phyloP scores from a whole-genome alignment of 2,329 filamentous ascomycete genomes.

The Talaromyces sp. region DNA sequence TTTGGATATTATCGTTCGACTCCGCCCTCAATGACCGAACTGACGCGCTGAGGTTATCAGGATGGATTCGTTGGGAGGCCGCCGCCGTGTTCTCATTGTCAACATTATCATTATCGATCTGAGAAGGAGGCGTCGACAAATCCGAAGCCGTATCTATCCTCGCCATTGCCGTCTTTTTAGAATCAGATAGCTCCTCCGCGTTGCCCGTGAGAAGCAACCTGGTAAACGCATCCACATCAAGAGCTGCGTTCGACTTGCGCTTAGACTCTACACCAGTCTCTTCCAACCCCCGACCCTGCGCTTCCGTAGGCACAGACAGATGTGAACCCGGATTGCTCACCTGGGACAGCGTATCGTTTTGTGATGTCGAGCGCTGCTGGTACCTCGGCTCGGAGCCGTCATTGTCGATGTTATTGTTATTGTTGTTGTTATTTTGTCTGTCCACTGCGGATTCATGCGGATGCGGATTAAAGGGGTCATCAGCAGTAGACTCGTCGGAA shows the following conservation, averaged over 20 bases:
- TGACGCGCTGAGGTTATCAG: constrained; percentile 26
- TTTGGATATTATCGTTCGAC: constrained; percentile 39
- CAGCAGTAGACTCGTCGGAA: constrained; percentile 26
- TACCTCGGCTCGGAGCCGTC: background rate
- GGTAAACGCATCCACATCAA: constrained; percentile 76
- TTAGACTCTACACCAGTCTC: background rate
- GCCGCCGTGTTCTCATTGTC: background rate
- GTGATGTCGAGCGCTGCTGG: background rate
- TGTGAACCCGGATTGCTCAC: background rate
- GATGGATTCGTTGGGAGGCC: background rate
- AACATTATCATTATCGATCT: background rate
- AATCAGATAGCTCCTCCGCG: constrained; percentile 25
- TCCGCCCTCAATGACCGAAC: constrained; percentile 52
- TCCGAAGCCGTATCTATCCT: constrained; percentile 2
- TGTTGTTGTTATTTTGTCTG: too few species aligned
- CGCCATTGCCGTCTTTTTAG: background rate
- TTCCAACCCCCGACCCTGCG: background rate
- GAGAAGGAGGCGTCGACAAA: background rate
- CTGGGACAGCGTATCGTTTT: background rate
- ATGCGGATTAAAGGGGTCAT: constrained; percentile 38
- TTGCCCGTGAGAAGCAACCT: constrained; percentile 70
- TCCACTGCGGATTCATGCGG: constrained; percentile 19
- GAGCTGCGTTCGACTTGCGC: constrained; percentile 32
- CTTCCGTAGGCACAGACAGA: background rate
- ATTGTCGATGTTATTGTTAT: background rate